These are phyloP conservation scores for Neocallimastix lanati DNA, from an alignment of 192 early-diverging fungal genomes.

Conservation along the genomic window DNA sequence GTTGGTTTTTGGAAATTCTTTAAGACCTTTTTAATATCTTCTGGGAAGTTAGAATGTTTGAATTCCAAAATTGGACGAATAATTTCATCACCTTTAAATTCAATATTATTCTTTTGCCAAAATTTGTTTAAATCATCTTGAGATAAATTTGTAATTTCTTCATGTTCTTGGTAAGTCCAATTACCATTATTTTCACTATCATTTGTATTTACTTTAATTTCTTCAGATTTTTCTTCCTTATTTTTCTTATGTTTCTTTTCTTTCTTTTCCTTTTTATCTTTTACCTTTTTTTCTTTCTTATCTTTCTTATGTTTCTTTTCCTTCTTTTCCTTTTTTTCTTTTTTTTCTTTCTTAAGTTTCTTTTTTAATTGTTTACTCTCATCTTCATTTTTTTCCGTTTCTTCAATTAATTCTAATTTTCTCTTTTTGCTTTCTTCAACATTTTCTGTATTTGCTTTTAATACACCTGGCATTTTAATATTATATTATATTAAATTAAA, in stretches of 20 bases:
- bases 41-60: slow-evolving; percentile 45
- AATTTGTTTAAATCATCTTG: slow-evolving; percentile 11
- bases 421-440: neutral
- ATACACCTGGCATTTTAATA: neutral
- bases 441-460: neutral
- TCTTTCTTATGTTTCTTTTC: slow-evolving; percentile 15
- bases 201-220: neutral
- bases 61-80: slow-evolving; percentile 57
- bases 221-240: neutral
- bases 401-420: neutral
- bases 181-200: slow-evolving; percentile 8
- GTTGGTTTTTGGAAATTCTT: slow-evolving; percentile 67
- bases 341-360: slow-evolving; percentile 10
- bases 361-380: neutral
- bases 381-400: neutral
- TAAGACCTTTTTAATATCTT: slow-evolving; percentile 39
- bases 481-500: too few relatives aligned
- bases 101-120: slow-evolving; percentile 15
- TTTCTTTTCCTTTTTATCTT: slow-evolving; percentile 14
- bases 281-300: slow-evolving; percentile 9
- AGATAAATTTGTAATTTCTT: neutral
- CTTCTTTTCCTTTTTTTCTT: slow-evolving; percentile 10
- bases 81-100: slow-evolving; percentile 13
- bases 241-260: neutral
- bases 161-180: slow-evolving; percentile 13